Conservation (phyloP, 768 basidiomycete genomes). For the Podaxis carcinomalis region DNA sequence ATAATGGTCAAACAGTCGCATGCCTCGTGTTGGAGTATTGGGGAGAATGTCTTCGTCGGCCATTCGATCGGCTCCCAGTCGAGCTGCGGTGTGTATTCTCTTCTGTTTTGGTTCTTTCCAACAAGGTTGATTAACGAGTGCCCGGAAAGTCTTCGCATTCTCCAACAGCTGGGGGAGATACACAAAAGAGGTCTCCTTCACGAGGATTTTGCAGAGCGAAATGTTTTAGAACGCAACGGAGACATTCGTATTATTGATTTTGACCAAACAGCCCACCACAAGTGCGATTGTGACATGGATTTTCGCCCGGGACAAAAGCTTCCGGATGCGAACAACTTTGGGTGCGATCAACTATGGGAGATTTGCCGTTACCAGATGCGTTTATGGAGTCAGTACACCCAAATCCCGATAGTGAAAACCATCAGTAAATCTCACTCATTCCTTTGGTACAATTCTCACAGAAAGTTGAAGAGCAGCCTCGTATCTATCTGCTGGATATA, state of each 20-base stretch:
- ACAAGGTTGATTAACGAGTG: not conserved
- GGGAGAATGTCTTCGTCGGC: slow-evolving; percentile 29
- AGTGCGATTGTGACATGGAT: slow-evolving; percentile 26
- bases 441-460: not conserved
- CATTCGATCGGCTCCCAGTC: slow-evolving; percentile 25
- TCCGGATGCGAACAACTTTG: slow-evolving; percentile 25
- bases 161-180: slow-evolving; percentile 28
- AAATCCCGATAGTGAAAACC: not conserved
- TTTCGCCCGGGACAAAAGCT: slow-evolving; percentile 21
- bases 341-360: slow-evolving; percentile 29
- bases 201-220: slow-evolving; percentile 38
- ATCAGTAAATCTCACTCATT: not conserved
- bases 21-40: slow-evolving; percentile 34
- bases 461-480: not conserved
- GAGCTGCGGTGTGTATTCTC: slow-evolving; percentile 25
- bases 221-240: slow-evolving; percentile 30
- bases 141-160: slow-evolving; percentile 24
- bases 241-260: slow-evolving; percentile 37
- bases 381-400: slow-evolving; percentile 21
- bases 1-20: slow-evolving; percentile 29
- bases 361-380: slow-evolving; percentile 24
- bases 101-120: not conserved
- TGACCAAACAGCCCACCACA: slow-evolving; percentile 26
- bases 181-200: slow-evolving; percentile 31
- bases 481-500: not conserved